Conservation (phyloP, 2,329 filamentous ascomycete genomes). For the Blastomyces percursus region DNA sequence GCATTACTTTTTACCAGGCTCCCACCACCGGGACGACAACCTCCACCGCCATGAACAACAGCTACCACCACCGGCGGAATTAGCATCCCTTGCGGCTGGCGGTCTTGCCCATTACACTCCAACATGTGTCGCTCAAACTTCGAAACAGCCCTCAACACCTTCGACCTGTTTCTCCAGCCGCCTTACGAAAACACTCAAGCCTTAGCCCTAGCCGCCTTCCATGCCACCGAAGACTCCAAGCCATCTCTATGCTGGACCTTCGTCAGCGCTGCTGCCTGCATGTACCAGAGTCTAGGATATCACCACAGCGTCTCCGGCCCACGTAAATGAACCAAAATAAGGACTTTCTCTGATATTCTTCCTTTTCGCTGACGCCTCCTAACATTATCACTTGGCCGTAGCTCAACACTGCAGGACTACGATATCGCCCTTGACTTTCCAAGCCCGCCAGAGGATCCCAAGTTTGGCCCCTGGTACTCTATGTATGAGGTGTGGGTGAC, state of each 20-base stretch:
- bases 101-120: constrained; percentile 24
- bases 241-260: constrained; percentile 56
- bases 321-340: constrained; percentile 52
- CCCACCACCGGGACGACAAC: neutral
- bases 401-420: constrained; percentile 48
- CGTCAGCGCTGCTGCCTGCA: constrained; percentile 46
- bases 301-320: constrained; percentile 36
- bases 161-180: constrained; percentile 48
- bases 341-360: constrained; percentile 20
- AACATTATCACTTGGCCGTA: constrained; percentile 48
- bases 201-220: constrained; percentile 48
- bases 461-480: constrained; percentile 30
- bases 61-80: neutral
- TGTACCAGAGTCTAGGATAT: constrained; percentile 54
- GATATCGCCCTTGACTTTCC: constrained; percentile 45
- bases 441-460: constrained; percentile 16
- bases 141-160: constrained; percentile 35
- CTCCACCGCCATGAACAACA: neutral
- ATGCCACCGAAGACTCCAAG: constrained; percentile 51
- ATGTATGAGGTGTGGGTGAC: constrained; percentile 46
- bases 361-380: constrained; percentile 25
- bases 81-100: constrained; percentile 10
- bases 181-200: constrained; percentile 48
- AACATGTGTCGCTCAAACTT: constrained; percentile 35
- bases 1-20: constrained; percentile 12